These are phyloP conservation scores for Leptoxyphium fumago DNA, from an alignment of 2,329 filamentous ascomycete genomes.

Conservation along the genomic window DNA sequence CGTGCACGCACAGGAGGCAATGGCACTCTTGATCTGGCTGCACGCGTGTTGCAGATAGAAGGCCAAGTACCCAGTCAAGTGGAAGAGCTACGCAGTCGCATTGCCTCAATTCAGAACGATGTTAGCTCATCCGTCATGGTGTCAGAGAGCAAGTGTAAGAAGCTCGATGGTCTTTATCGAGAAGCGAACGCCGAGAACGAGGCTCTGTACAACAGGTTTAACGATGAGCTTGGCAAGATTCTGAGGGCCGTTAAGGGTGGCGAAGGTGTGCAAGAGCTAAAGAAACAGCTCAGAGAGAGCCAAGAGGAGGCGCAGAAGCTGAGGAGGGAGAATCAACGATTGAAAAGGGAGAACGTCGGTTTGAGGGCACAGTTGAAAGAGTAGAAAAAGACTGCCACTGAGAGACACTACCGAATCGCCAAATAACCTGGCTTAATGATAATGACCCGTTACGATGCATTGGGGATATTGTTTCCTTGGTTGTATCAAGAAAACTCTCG, in stretches of 20 bases:
- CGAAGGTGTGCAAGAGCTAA: constrained; percentile 65
- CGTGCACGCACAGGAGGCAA: constrained; percentile 9
- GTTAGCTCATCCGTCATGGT: constrained; percentile 57
- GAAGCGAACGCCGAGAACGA: constrained; percentile 85
- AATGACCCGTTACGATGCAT: too few relatives aligned
- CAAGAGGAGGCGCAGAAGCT: constrained; percentile 63
- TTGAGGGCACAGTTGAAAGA: constrained; percentile 36
- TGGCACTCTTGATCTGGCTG: constrained; percentile 31
- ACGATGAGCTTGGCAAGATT: constrained; percentile 75
- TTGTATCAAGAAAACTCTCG: too few relatives aligned
- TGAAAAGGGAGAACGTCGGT: constrained; percentile 71
- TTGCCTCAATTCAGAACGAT: constrained; percentile 52
- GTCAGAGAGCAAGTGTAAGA: constrained; percentile 62
- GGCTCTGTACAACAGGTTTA: constrained; percentile 80
- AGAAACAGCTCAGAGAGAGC: constrained; percentile 53
- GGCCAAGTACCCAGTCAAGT: constrained; percentile 46
- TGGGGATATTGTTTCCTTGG: too few relatives aligned
- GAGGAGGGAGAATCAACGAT: constrained; percentile 71
- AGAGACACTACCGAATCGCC: too few relatives aligned
- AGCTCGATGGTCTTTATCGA: constrained; percentile 77
- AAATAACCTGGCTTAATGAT: too few relatives aligned
- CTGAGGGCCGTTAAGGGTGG: constrained; percentile 59
- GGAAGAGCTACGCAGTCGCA: constrained; percentile 44
- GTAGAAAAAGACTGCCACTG: constrained; percentile 1
- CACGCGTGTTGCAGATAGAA: constrained; percentile 52